Percentiles rank a stretch among this genome's conserved stretches.
Conservation (phyloP, 2,329 filamentous ascomycete species). For the Penicillium hesseltinei region DNA sequence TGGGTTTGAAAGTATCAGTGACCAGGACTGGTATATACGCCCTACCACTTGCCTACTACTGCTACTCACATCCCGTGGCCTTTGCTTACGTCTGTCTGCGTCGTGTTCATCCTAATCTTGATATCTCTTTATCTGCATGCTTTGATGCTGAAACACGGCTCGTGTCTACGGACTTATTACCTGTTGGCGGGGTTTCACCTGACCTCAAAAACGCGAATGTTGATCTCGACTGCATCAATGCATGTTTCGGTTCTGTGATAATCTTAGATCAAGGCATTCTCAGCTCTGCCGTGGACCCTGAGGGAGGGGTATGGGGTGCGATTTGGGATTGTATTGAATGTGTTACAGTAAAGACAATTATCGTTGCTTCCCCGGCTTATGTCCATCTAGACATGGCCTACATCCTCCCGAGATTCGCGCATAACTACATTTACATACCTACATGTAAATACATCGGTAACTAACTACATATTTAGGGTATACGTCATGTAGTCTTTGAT, state of each 20-base stretch:
- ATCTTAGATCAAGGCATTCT: not conserved
- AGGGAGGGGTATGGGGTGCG: not conserved
- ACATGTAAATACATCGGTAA: not conserved
- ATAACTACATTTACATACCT: not conserved
- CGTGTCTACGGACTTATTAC: not conserved
- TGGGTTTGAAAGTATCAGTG: conserved; percentile 60
- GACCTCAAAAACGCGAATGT: not conserved
- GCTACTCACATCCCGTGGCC: too few relatives aligned
- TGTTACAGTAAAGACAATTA: not conserved
- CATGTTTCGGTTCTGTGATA: conserved; percentile 1
- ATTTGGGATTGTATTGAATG: not conserved
- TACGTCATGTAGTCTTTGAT: not conserved
- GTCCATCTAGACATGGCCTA: not conserved
- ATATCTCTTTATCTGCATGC: not conserved
- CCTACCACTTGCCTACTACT: too few relatives aligned
- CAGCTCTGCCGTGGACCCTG: not conserved
- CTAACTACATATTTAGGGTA: not conserved
- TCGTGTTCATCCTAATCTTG: not conserved
- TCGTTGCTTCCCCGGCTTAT: not conserved
- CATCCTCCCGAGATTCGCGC: not conserved
- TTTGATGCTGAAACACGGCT: not conserved
- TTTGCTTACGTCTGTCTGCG: not conserved
- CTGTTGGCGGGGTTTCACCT: not conserved
- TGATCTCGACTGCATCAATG: not conserved
- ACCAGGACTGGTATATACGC: not conserved